phyloP scores from a whole-genome alignment of 2,329 filamentous ascomycete species.

The Teratosphaeria destructans region DNA sequence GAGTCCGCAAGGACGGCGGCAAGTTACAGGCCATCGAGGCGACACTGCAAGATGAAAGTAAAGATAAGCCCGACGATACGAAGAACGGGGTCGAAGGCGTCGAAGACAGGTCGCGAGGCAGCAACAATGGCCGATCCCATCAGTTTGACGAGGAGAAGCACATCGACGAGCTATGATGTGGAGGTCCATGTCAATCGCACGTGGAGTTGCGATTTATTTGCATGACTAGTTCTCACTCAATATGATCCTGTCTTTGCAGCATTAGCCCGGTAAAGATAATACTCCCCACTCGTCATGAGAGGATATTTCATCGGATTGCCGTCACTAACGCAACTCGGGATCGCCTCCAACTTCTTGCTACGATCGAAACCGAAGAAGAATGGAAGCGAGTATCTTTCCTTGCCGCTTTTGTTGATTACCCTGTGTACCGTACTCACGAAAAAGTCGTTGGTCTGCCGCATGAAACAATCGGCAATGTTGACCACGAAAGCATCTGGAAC shows the following conservation, averaged over 20 bases:
- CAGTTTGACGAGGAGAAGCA: neutral
- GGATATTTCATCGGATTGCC: constrained; percentile 27
- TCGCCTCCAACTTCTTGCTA: constrained; percentile 19
- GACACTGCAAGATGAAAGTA: neutral
- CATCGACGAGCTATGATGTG: neutral
- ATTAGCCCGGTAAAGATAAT: constrained; percentile 13
- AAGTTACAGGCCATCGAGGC: neutral
- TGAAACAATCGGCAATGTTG: constrained; percentile 42
- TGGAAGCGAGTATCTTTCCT: constrained; percentile 11
- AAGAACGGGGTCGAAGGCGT: neutral
- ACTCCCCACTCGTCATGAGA: constrained; percentile 26
- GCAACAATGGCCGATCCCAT: neutral
- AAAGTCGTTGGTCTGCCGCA: constrained; percentile 33
- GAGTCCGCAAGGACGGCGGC: constrained; percentile 8
- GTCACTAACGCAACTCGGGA: constrained; percentile 25
- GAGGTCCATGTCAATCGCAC: neutral
- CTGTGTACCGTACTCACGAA: constrained; percentile 14
- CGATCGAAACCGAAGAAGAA: constrained; percentile 30
- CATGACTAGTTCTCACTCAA: neutral
- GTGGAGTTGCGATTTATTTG: neutral
- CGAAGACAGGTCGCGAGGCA: neutral
- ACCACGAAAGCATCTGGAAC: constrained; percentile 37
- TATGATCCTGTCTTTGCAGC: constrained; percentile 3
- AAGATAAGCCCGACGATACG: neutral
- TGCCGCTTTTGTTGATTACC: constrained; percentile 6